A percentile compares a stretch with the other conserved stretches of the same genome.
These are phyloP conservation scores for Aspergillus phoenicis DNA, from an alignment of 2,329 filamentous ascomycete species.

Conservation along the genomic window DNA sequence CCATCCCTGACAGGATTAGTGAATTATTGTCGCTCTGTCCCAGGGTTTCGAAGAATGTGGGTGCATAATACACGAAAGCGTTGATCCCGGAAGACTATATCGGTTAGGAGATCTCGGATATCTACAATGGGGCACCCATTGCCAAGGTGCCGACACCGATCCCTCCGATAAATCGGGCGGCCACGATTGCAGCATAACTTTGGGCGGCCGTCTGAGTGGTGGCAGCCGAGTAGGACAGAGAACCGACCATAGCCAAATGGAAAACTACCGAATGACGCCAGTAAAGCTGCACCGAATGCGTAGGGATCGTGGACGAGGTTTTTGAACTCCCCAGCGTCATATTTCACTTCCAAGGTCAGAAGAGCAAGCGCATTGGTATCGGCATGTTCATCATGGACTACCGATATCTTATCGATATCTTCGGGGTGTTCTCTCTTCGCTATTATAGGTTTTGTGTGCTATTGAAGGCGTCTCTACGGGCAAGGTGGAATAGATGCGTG, in stretches of 20 bases:
- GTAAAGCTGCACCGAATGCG: constrained; percentile 47
- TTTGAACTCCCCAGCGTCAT: constrained; percentile 8
- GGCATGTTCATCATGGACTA: constrained; percentile 5
- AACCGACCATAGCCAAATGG: constrained; percentile 45
- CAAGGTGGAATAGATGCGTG: background rate
- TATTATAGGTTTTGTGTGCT: background rate
- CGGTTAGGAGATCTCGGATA: constrained; percentile 46
- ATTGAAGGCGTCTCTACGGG: background rate
- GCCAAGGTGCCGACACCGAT: constrained; percentile 40
- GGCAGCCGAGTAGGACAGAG: constrained; percentile 21
- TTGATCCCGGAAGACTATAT: constrained; percentile 46
- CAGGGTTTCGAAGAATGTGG: constrained; percentile 49
- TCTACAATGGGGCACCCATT: constrained; percentile 53
- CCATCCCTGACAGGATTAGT: constrained; percentile 37
- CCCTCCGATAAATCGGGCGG: constrained; percentile 42
- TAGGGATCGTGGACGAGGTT: constrained; percentile 33
- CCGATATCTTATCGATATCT: background rate
- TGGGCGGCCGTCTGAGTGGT: constrained; percentile 40
- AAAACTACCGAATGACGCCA: constrained; percentile 47
- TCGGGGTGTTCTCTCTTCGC: background rate
- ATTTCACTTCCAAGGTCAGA: constrained; percentile 3
- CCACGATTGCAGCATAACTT: constrained; percentile 33
- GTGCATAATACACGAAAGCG: constrained; percentile 54
- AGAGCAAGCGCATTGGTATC: background rate
- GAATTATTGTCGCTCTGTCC: constrained; percentile 35